A percentile compares a stretch with the other conserved stretches of the same genome.
Evolutionary conservation across 2,329 filamentous ascomycete genomes (phyloP).

Genomic region (Cryphonectria carpinicola): DNA sequence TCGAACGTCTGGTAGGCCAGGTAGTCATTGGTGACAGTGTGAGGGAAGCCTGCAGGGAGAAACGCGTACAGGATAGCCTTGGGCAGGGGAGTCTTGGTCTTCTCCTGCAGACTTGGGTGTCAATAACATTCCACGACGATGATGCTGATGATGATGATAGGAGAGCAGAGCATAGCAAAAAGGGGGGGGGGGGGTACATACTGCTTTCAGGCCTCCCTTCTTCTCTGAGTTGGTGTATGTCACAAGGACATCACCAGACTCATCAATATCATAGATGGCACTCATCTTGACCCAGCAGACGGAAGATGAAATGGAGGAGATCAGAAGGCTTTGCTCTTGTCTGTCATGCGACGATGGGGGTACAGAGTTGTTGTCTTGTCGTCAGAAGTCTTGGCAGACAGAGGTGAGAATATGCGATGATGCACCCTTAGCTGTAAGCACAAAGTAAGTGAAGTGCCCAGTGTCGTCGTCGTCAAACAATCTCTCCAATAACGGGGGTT

Average conservation of each 20-base stretch:
- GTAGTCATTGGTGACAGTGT: conserved; percentile 86
- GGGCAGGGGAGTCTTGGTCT: conserved; percentile 40
- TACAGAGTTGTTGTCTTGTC: not conserved
- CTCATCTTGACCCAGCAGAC: conserved; percentile 34
- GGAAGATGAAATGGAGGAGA: not conserved
- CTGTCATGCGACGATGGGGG: not conserved
- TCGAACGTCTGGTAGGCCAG: conserved; percentile 72
- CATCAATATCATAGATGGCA: conserved; percentile 42
- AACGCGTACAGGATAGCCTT: conserved; percentile 69
- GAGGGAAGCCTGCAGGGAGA: conserved; percentile 83
- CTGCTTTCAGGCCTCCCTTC: conserved; percentile 34
- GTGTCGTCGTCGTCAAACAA: not conserved
- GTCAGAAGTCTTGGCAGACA: not conserved
- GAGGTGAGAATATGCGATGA: not conserved
- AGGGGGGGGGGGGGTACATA: conserved; percentile 28
- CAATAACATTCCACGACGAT: not conserved
- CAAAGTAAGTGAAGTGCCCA: not conserved
- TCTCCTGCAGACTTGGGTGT: conserved; percentile 34
- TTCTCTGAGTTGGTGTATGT: conserved; percentile 37
- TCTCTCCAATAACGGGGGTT: not conserved
- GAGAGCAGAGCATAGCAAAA: not conserved
- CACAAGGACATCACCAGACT: conserved; percentile 43
- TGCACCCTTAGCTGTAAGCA: not conserved
- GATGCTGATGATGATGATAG: not conserved
- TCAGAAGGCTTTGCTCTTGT: not conserved